Conservation (phyloP, 2,329 filamentous ascomycete species). For the Erysiphe neolycopersici region DNA sequence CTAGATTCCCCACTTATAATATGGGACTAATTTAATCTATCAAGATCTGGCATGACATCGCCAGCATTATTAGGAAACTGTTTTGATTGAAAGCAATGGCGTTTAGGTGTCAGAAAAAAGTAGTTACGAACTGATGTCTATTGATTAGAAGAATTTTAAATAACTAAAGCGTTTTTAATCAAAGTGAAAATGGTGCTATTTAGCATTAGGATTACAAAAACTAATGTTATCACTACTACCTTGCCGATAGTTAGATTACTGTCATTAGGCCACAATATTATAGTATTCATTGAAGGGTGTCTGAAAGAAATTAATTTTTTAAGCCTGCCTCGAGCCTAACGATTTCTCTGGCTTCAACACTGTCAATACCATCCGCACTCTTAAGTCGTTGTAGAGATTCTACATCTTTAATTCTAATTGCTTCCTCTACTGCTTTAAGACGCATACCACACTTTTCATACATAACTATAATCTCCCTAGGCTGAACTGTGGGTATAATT, state of each 20-base stretch:
- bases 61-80: not conserved
- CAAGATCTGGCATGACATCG: not conserved
- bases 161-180: no score
- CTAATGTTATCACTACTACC: no score
- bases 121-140: no score
- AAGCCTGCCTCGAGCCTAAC: conserved; percentile 44
- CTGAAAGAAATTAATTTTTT: conserved; percentile 13
- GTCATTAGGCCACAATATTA: no score
- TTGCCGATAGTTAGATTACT: no score
- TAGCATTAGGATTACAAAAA: no score
- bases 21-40: no score
- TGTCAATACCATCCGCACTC: conserved; percentile 42
- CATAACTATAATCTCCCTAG: conserved; percentile 57
- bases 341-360: conserved; percentile 46
- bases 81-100: not conserved
- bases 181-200: no score
- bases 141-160: no score
- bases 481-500: conserved; percentile 32
- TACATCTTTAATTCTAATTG: conserved; percentile 53
- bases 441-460: conserved; percentile 89
- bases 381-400: conserved; percentile 49
- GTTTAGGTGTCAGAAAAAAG: not conserved
- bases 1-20: no score
- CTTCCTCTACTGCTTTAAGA: conserved; percentile 74
- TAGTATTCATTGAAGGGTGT: no score